A percentile compares a stretch with the other conserved stretches of the same genome.
phyloP scores from a whole-genome alignment of 225 moss, liverwort and hornwort genomes.

The Bryoerythrophyllum caledonicum region DNA sequence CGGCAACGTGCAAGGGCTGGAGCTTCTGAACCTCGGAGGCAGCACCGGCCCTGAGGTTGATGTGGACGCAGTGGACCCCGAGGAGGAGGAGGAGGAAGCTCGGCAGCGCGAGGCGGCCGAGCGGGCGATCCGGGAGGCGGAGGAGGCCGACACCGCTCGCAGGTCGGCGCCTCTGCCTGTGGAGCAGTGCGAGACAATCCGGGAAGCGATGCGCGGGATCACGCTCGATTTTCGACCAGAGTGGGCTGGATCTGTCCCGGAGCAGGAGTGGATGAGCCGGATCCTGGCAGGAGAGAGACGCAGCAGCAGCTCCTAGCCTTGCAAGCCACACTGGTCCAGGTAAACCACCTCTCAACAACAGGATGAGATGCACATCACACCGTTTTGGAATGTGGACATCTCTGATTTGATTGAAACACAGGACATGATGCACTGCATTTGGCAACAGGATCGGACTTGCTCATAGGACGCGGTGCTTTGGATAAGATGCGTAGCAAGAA shows the following conservation, averaged over 20 bases:
- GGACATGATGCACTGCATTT: background rate
- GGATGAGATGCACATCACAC: background rate
- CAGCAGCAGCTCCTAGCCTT: background rate
- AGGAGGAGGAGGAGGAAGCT: conserved; percentile 86
- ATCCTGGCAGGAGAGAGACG: conserved; percentile 35
- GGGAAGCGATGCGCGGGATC: conserved; percentile 89
- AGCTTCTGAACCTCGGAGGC: conserved; percentile 54
- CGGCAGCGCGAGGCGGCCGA: conserved; percentile 64
- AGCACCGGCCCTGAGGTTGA: conserved; percentile 25
- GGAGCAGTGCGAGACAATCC: conserved; percentile 72
- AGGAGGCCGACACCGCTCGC: conserved; percentile 72
- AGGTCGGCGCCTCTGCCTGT: conserved; percentile 81
- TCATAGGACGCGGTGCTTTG: no score
- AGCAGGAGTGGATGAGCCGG: conserved; percentile 82
- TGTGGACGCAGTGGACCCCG: conserved; percentile 59
- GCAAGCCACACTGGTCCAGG: background rate
- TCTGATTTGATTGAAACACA: no score
- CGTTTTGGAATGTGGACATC: no score
- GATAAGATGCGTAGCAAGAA: background rate
- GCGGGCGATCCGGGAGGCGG: conserved; percentile 74
- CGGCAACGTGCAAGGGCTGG: conserved; percentile 83
- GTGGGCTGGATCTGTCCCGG: conserved; percentile 89
- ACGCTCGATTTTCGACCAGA: conserved; percentile 80
- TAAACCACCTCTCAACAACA: background rate
- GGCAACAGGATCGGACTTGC: no score